Conservation (phyloP, 2,329 filamentous ascomycete genomes). For the Pseudogymnoascus sp. region DNA sequence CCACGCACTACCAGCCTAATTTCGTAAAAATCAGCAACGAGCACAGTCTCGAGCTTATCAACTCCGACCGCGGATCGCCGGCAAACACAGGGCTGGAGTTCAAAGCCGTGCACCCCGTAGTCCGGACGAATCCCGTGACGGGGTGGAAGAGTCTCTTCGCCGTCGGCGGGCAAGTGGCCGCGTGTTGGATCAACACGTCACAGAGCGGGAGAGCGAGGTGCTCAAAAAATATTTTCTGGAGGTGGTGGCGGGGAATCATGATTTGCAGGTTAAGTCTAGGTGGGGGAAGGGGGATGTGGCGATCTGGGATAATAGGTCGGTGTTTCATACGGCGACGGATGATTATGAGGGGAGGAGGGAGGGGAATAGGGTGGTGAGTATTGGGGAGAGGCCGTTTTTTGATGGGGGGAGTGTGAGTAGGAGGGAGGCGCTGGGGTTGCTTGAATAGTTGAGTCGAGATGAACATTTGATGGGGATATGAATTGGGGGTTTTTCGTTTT, state of each 20-base stretch:
- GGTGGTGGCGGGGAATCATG: conserved; percentile 44
- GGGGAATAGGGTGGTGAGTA: conserved; percentile 37
- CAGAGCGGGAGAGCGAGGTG: conserved; percentile 43
- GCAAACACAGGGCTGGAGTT: conserved; percentile 47
- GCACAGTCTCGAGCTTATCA: conserved; percentile 31
- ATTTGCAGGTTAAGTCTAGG: conserved; percentile 46
- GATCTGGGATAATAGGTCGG: conserved; percentile 57
- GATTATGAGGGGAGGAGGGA: conserved; percentile 46
- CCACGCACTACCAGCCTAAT: conserved; percentile 16
- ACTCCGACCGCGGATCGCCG: conserved; percentile 42
- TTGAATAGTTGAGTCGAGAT: no score
- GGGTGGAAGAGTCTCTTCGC: conserved; percentile 29
- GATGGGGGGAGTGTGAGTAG: conserved; percentile 36
- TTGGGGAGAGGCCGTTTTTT: conserved; percentile 40
- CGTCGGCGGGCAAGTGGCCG: conserved; percentile 40
- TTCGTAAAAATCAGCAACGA: conserved; percentile 16
- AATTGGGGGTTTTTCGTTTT: no score
- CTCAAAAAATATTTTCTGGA: conserved; percentile 20
- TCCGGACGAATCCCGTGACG: conserved; percentile 43
- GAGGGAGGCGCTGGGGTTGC: conserved; percentile 29
- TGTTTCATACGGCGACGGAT: conserved; percentile 45
- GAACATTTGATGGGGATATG: no score
- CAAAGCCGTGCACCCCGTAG: conserved; percentile 45
- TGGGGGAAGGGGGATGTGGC: conserved; percentile 46
- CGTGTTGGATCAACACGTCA: conserved; percentile 43